A percentile compares a stretch with the other conserved stretches of the same genome.
These are phyloP conservation scores for Ophiostoma perfectum DNA, from an alignment of 2,329 filamentous ascomycete species.

Conservation along the genomic window DNA sequence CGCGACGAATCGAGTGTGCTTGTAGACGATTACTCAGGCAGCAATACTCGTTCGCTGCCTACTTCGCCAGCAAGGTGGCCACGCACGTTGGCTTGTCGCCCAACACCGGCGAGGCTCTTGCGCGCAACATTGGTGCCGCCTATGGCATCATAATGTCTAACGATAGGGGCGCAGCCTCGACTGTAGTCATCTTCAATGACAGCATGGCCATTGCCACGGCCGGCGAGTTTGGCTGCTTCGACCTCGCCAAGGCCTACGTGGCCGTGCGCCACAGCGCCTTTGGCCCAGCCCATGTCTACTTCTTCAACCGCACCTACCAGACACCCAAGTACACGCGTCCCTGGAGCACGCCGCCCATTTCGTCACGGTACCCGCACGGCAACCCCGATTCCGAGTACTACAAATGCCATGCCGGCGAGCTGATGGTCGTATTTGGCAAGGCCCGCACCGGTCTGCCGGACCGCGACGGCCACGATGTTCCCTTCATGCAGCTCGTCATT, in stretches of 20 bases:
- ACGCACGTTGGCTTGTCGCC: slow-evolving; percentile 22
- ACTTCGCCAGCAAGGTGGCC: slow-evolving; percentile 25
- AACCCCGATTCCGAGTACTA: slow-evolving; percentile 38
- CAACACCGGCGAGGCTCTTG: neutral
- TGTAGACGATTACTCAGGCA: slow-evolving; percentile 27
- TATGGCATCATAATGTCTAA: slow-evolving; percentile 23
- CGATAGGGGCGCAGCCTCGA: slow-evolving; percentile 13
- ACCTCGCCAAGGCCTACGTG: slow-evolving; percentile 34
- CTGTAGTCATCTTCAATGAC: slow-evolving; percentile 33
- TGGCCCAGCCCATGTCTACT: slow-evolving; percentile 33
- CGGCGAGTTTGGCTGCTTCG: slow-evolving; percentile 34
- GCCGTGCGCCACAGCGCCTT: slow-evolving; percentile 35
- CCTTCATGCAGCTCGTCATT: slow-evolving; percentile 33
- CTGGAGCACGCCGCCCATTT: slow-evolving; percentile 32
- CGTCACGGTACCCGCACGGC: slow-evolving; percentile 31
- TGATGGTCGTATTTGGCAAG: slow-evolving; percentile 37
- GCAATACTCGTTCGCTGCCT: slow-evolving; percentile 25
- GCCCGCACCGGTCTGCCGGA: slow-evolving; percentile 32
- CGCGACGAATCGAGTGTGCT: slow-evolving; percentile 32
- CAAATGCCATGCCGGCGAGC: slow-evolving; percentile 40
- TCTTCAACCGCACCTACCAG: slow-evolving; percentile 40
- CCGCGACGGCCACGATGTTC: slow-evolving; percentile 35
- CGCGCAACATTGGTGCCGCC: neutral
- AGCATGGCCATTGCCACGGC: slow-evolving; percentile 33
- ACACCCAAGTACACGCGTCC: slow-evolving; percentile 30